A percentile compares a stretch with the other conserved stretches of the same genome.
Conservation (phyloP, 768 basidiomycete genomes). For the Bullera alba region DNA sequence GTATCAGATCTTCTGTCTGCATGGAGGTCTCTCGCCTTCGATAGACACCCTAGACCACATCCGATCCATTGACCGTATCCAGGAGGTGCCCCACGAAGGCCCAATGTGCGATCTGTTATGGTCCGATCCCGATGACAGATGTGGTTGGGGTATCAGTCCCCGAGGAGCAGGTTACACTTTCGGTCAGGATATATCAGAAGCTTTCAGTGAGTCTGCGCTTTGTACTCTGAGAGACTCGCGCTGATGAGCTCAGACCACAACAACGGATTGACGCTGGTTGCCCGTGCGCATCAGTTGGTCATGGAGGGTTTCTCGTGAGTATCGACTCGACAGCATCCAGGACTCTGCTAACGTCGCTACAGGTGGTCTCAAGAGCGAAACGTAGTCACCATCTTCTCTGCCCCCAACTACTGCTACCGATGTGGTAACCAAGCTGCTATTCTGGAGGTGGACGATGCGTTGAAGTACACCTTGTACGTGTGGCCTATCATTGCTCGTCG, state of each 20-base stretch:
- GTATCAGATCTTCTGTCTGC: conserved; percentile 92
- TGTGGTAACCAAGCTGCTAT: conserved; percentile 99
- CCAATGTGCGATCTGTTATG: conserved; percentile 99
- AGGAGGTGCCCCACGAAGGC: conserved; percentile 98
- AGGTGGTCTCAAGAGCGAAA: conserved; percentile 99
- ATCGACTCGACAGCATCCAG: background rate
- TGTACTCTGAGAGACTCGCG: background rate
- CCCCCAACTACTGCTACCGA: conserved; percentile 98
- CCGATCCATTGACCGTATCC: conserved; percentile 94
- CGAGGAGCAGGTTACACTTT: conserved; percentile 99
- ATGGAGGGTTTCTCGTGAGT: conserved; percentile 44
- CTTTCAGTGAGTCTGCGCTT: conserved; percentile 57
- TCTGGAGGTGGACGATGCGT: conserved; percentile 84
- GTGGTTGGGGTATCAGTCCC: conserved; percentile 98
- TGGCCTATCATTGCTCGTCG: conserved; percentile 1
- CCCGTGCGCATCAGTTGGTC: conserved; percentile 92
- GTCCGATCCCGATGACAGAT: conserved; percentile 99
- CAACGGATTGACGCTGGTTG: conserved; percentile 93
- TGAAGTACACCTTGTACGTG: conserved; percentile 51
- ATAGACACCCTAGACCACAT: conserved; percentile 99
- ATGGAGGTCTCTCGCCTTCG: conserved; percentile 94
- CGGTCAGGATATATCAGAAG: conserved; percentile 97
- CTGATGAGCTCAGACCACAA: conserved; percentile 62
- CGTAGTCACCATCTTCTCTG: conserved; percentile 98
- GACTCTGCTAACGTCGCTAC: conserved; percentile 53